Evolutionary conservation across 352 stramenopile genomes (phyloP), one percentile per base, ranked within the genome.

Genomic region (Phytophthora lateralis): DNA sequence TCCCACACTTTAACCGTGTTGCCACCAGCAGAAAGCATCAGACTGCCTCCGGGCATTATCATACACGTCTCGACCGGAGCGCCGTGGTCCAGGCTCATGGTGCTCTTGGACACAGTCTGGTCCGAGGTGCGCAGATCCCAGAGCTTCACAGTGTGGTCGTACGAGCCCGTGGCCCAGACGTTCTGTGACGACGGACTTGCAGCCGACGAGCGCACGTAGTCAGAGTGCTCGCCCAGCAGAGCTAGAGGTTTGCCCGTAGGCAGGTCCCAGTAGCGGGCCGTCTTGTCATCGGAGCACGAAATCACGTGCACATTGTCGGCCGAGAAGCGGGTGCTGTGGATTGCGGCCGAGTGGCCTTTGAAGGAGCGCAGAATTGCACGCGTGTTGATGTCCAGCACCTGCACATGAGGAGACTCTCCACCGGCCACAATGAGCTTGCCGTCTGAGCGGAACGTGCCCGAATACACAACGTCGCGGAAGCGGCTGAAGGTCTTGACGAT

Each of bases 1-100:
- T 98, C 94, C 91, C 91, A 98, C 38, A 98, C 80, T 63, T 97
- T 97, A 57, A 98, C 78, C 6, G 88, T 82, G 56, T 95, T 97
- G n/a, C 82, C 82, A 46, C 90, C 93, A 9, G 89, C 89, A 9
- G 87, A 96, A 30, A 95, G 81, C 41, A 95, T 63, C 27, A 96
- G 54, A 42, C 83, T 88, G 37, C 90, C 91, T 34, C 89, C 88
- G 6, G 85, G 85, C 70, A 96, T 88, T 41, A 95, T 88, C 63
- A 97, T 74, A 59, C 87, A 92, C 45, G 90, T 75, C 60, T 97
- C 89, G 2, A 98, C 91, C 3, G 92, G 92, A 21, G 85, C 85
- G 26, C 89, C 92, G 63, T 97, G 90, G 71, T 96, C 75, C 47
- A 97, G 54, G 39, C 53, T 82, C 46, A 88, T 78, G 24, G 63